phyloP scores from a whole-genome alignment of 2,329 filamentous ascomycete genomes.

The Talaromyces rugulosus region DNA sequence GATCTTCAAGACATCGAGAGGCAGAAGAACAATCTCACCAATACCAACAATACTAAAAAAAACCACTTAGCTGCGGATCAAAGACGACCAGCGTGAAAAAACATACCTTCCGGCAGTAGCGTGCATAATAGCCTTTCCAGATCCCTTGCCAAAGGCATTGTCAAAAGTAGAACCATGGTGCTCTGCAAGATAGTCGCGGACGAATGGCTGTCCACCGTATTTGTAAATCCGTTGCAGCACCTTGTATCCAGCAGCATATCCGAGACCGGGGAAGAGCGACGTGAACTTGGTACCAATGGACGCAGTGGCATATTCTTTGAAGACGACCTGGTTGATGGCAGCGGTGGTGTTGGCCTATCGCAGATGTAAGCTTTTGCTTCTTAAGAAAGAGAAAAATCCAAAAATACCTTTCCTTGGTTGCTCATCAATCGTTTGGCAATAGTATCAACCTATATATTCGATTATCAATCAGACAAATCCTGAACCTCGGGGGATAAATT shows the following conservation, averaged over 20 bases:
- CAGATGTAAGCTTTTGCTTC: background rate
- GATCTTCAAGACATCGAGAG: conserved; percentile 97
- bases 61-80: conserved; percentile 9
- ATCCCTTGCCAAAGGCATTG: conserved; percentile 87
- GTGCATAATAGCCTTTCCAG: conserved; percentile 96
- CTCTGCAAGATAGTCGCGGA: conserved; percentile 77
- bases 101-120: conserved; percentile 83
- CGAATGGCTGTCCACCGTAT: conserved; percentile 95
- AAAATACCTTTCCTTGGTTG: conserved; percentile 72
- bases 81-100: background rate
- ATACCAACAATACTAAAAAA: conserved; percentile 78
- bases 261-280: conserved; percentile 92
- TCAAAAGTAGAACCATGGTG: conserved; percentile 85
- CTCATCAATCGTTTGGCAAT: conserved; percentile 99
- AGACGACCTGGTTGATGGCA: conserved; percentile 85
- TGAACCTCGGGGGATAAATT: background rate
- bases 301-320: conserved; percentile 79
- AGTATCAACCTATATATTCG: conserved; percentile 71
- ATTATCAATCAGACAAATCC: conserved; percentile 23
- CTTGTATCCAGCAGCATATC: conserved; percentile 98
- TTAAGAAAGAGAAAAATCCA: conserved; percentile 2
- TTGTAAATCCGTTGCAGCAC: conserved; percentile 97
- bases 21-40: conserved; percentile 91
- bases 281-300: conserved; percentile 74
- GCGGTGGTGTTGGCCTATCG: conserved; percentile 52